Percentiles rank a stretch among this genome's conserved stretches.
phyloP scores from a whole-genome alignment of 805 yeast species.

The Candida andamanensis region DNA sequence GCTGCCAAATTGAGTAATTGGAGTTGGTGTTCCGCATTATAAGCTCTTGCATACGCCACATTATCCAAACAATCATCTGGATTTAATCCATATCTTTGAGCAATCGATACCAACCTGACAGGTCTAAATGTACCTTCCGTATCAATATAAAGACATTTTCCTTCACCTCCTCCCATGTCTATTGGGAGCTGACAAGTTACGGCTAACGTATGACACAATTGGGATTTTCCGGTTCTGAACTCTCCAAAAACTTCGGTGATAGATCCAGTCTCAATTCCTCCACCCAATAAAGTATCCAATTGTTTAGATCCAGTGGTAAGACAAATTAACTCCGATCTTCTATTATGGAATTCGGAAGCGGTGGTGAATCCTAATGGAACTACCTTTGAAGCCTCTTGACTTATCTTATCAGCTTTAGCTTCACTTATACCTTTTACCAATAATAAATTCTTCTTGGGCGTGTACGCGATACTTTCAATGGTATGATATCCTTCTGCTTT shows the following conservation, averaged over 20 bases:
- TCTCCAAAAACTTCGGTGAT: slow-evolving; percentile 96
- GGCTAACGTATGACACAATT: slow-evolving; percentile 92
- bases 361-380: slow-evolving; percentile 98
- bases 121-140: slow-evolving; percentile 98
- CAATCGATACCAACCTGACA: slow-evolving; percentile 80
- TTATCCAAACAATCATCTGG: slow-evolving; percentile 94
- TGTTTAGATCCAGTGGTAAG: slow-evolving; percentile 94
- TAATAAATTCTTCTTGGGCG: slow-evolving; percentile 75
- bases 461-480: slow-evolving; percentile 88
- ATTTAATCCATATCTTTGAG: slow-evolving; percentile 84
- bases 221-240: slow-evolving; percentile 96
- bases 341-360: slow-evolving; percentile 87
- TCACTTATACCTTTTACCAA: slow-evolving; percentile 90
- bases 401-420: slow-evolving; percentile 83
- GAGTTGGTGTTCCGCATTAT: slow-evolving; percentile 93
- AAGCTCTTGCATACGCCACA: slow-evolving; percentile 96
- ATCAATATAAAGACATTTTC: slow-evolving; percentile 91
- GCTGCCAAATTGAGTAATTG: slow-evolving; percentile 86
- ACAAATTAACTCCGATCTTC: slow-evolving; percentile 87
- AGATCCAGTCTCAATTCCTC: slow-evolving; percentile 96
- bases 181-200: slow-evolving; percentile 95
- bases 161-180: slow-evolving; percentile 98
- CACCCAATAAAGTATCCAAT: slow-evolving; percentile 87
- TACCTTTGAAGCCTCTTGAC: slow-evolving; percentile 75
- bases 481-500: slow-evolving; percentile 83